Evolutionary conservation across 148 eudicot species (phyloP), one percentile per base, ranked within the genome.

Genomic region (Persicaria maculosa): DNA sequence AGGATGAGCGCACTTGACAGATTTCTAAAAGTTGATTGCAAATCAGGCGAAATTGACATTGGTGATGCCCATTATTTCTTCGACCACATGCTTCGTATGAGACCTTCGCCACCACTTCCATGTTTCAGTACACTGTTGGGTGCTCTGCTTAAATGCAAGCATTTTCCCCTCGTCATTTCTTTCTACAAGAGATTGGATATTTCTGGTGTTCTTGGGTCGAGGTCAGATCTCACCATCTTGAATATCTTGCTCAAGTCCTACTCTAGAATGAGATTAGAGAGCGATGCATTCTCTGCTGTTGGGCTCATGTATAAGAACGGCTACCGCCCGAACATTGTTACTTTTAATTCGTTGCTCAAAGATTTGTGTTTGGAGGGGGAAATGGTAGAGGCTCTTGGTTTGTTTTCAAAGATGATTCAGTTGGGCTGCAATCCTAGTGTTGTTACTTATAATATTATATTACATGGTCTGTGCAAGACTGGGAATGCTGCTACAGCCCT

Each of bases 381-480:
- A 68, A 36, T 73, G 58, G 64, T 20, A 50, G 79, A 80, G n/a
- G 79, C 79, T 14, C 31, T 6, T 6, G 48, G 64, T 47, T 80
- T 76, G 59, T 47, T 73, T 7, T 15, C 58, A 52, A 73, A 73
- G 31, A 76, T 80, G 76, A 12, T 59, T 46, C 50, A 36, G 17
- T 76, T 80, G 70, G 83, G 83, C 62, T 79, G 78, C 36, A 3
- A 15, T n/a, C 82, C 82, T 20, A 67, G 22, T 65, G 22, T 76
- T 11, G 50, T 77, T 57, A 76, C 83, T 0, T 74, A 55, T 25
- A 76, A 74, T 48, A 68, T 74, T 67, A 54, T 80, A 76, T 10
- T 80, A 1, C 50, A 80, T 15, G 77, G 74, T 43, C 17, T 76
- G 47, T 80, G 83, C 68, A 44, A 50, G 57, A 72, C 74, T 4